phyloP scores from a whole-genome alignment of 2,329 filamentous ascomycete genomes.

The Aspergillus pseudonomiae region DNA sequence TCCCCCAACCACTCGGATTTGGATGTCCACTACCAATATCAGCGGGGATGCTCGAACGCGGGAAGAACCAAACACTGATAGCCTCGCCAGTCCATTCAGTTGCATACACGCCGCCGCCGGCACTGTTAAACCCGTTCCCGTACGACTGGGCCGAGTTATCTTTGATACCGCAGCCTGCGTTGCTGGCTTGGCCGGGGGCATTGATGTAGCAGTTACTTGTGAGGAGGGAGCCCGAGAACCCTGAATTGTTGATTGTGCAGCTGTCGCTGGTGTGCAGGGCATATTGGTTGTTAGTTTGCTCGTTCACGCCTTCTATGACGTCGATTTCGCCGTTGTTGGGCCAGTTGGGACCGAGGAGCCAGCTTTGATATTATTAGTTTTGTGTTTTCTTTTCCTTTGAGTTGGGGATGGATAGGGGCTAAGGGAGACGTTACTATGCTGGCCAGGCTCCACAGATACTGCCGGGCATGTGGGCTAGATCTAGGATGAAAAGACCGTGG shows the following conservation, averaged over 20 bases:
- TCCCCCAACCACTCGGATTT: constrained; percentile 69
- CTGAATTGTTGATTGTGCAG: constrained; percentile 60
- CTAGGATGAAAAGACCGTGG: constrained; percentile 70
- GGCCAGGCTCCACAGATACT: constrained; percentile 74
- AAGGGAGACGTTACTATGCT: constrained; percentile 54
- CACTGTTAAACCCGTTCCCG: constrained; percentile 71
- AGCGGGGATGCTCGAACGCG: constrained; percentile 64
- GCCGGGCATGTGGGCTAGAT: constrained; percentile 73
- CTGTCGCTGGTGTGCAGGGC: constrained; percentile 68
- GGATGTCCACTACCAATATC: constrained; percentile 65
- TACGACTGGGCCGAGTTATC: constrained; percentile 57
- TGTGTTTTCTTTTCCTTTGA: background rate
- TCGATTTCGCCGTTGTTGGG: constrained; percentile 74
- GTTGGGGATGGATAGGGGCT: background rate
- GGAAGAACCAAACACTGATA: constrained; percentile 84
- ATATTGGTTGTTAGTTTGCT: constrained; percentile 60
- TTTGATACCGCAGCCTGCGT: constrained; percentile 62
- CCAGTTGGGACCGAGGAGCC: constrained; percentile 69
- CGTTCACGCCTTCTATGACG: constrained; percentile 77
- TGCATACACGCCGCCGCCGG: constrained; percentile 71
- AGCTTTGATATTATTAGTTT: constrained; percentile 34
- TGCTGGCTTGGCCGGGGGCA: constrained; percentile 45
- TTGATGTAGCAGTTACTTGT: constrained; percentile 62
- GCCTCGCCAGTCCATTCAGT: constrained; percentile 73
- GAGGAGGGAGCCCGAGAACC: constrained; percentile 51